Conservation (phyloP, 2,329 filamentous ascomycete genomes). For the Grosmannia huntii region DNA sequence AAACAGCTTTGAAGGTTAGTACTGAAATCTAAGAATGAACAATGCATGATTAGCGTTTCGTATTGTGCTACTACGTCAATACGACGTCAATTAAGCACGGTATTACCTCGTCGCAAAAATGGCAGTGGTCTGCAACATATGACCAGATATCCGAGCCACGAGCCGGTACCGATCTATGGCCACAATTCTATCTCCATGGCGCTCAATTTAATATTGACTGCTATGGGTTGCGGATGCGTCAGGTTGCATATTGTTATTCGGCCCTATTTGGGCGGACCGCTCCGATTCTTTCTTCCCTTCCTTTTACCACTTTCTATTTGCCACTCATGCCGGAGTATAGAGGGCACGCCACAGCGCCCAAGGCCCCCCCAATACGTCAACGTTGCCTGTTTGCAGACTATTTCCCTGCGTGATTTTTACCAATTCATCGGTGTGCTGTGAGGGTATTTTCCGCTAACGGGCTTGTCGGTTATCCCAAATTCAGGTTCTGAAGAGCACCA, state of each 20-base stretch:
- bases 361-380: not conserved
- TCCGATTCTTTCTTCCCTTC: not conserved
- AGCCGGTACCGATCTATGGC: not conserved
- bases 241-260: constrained; percentile 14
- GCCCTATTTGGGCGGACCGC: constrained; percentile 13
- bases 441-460: constrained; percentile 6
- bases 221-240: constrained; percentile 5
- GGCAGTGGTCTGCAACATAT: not conserved
- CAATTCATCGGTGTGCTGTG: not conserved
- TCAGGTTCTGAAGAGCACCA: constrained; percentile 34
- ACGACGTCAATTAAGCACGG: not conserved
- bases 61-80: not conserved
- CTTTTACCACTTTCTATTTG: constrained; percentile 6
- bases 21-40: not conserved
- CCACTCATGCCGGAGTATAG: not conserved
- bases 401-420: not conserved
- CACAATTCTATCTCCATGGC: not conserved
- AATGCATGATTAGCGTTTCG: not conserved
- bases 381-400: not conserved
- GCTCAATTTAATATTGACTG: not conserved
- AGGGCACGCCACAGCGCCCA: not conserved
- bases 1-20: constrained; percentile 31
- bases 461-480: constrained; percentile 2
- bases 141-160: not conserved
- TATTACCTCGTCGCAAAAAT: not conserved